Base-by-base conservation (phyloP, 2,329 filamentous ascomycete genomes). In the Hirsutella thompsonii region DNA sequence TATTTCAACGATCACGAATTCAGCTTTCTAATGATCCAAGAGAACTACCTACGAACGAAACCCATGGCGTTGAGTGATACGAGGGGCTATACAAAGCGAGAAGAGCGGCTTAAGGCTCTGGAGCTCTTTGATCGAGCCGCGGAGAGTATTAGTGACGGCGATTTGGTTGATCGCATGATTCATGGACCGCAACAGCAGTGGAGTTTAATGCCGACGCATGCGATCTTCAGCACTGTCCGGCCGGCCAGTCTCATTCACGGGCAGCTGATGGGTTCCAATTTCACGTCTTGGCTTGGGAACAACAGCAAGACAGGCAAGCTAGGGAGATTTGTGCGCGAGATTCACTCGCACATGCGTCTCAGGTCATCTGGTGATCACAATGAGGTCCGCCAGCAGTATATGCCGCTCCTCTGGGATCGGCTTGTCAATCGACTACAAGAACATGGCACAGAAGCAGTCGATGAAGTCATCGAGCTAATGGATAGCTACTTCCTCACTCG, bases 1-100 rank as follows among this genome's bases (percentile, higher is more conserved):
- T 98, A 98, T 61, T 98, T 98, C 70, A 96, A 98, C 59, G 92
- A 98, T 53, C 92, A 98, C 55, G 92, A 98, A 53, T 94, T 96
- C 64, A 95, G 88, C 54, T 92, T 81, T 55, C 69, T 98, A 40
- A 96, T 98, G 92, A 79, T 98, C 37, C 92, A 98, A 58, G 93
- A 98, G 60, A 98, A 98, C 56, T 98, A 98, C 52, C 71, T 98
- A 11, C 82, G 79, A 47, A 88, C 87, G 2, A 85, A 80, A 45
- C 92, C 92, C 3, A 71, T 79, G 45, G 70, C 62, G 4, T 66
- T 84, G 3, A 73, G 68, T 45, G 70, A 68, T 39, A 26, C 11
- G 23, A 64, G 67, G 37, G 62, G 66, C 18, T 81, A 79, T 56
- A 58, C 43, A 4, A 76, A 74, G 43, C 78, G 76, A 47, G 81